phyloP scores from a whole-genome alignment of 23 red algal species.

The Gracilariopsis chorda region DNA sequence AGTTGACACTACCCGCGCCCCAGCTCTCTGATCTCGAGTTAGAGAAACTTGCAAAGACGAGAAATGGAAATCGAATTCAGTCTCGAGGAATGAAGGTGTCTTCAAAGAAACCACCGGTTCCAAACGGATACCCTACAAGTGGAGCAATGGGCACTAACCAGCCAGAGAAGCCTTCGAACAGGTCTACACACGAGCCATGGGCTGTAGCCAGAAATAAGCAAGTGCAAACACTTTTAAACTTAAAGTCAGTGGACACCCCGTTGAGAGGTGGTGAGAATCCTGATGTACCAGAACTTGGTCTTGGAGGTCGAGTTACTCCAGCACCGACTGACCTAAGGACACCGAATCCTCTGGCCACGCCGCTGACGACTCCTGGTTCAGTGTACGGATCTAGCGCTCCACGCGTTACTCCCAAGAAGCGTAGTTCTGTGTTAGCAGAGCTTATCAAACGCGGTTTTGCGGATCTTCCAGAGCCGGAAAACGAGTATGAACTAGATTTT shows the following conservation, averaged over 20 bases:
- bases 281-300: background rate
- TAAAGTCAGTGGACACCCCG: conserved; percentile 37
- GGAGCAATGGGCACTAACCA: background rate
- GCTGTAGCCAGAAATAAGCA: conserved; percentile 29
- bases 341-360: conserved; percentile 48
- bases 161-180: background rate
- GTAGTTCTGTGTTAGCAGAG: background rate
- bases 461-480: conserved; percentile 48
- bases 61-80: background rate
- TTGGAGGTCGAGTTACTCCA: conserved; percentile 50
- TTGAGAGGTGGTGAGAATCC: conserved; percentile 35
- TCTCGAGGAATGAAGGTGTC: background rate
- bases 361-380: conserved; percentile 25
- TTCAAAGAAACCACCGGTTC: background rate
- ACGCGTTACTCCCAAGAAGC: background rate
- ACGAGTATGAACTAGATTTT: conserved; percentile 47
- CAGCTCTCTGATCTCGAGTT: conserved; percentile 33
- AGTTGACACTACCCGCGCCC: conserved; percentile 28
- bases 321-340: background rate
- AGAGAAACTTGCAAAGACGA: conserved; percentile 25
- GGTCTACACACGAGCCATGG: conserved; percentile 15
- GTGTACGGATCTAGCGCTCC: background rate
- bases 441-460: conserved; percentile 13
- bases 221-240: background rate
- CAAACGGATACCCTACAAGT: background rate